These are phyloP conservation scores for Coprinellus aureogranulatus DNA, from an alignment of 768 basidiomycete genomes.

Conservation along the genomic window DNA sequence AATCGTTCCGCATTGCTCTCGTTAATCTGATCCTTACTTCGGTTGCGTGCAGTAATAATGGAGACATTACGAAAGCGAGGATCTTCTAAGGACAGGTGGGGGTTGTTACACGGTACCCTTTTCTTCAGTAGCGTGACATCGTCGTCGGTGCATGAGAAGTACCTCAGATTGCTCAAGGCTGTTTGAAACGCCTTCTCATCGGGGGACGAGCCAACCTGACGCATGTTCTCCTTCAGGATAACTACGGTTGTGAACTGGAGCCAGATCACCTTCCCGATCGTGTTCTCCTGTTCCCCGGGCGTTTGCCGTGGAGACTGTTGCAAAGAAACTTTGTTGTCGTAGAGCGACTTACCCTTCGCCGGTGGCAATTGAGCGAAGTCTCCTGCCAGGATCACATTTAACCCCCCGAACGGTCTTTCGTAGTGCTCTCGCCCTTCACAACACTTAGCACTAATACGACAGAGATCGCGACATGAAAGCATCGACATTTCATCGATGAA, in stretches of 20 bases:
- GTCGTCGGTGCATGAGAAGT: conserved; percentile 33
- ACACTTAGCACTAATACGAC: conserved; percentile 20
- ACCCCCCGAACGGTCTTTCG: conserved; percentile 31
- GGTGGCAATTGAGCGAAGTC: conserved; percentile 47
- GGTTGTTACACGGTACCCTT: conserved; percentile 15
- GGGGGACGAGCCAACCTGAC: conserved; percentile 20
- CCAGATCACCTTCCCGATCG: conserved; percentile 30
- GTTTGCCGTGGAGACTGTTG: not conserved
- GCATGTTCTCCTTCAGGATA: conserved; percentile 33
- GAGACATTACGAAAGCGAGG: conserved; percentile 30
- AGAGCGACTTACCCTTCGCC: not conserved
- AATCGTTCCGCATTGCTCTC: conserved; percentile 20
- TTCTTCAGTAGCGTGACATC: conserved; percentile 35
- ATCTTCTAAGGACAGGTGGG: conserved; percentile 12
- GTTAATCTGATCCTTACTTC: conserved; percentile 37
- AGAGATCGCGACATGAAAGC: not conserved
- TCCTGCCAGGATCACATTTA: conserved; percentile 43
- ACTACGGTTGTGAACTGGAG: conserved; percentile 33
- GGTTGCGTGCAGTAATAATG: conserved; percentile 37
- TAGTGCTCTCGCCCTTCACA: conserved; percentile 14
- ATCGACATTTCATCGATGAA: conserved; percentile 5
- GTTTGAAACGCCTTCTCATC: conserved; percentile 25
- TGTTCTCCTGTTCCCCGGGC: conserved; percentile 15
- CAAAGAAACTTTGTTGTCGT: not conserved
- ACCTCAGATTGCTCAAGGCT: conserved; percentile 37